A percentile compares a stretch with the other conserved stretches of the same genome.
phyloP scores from a whole-genome alignment of 1,284 basidiomycete genomes.

The Marasmius fiardii region DNA sequence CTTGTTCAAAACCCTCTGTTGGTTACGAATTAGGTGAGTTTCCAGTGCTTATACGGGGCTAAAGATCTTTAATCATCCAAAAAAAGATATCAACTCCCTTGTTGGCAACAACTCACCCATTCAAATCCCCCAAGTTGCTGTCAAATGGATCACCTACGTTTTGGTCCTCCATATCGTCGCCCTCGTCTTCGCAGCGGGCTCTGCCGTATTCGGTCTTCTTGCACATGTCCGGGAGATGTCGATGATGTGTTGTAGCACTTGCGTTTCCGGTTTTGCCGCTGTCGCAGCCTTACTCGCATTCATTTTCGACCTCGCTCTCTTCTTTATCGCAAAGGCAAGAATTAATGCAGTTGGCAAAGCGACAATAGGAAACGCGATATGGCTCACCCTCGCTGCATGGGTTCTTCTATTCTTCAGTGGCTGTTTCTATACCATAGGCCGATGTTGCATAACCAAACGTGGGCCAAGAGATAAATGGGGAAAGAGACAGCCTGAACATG shows the following conservation, averaged over 20 bases:
- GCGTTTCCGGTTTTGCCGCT: constrained; percentile 76
- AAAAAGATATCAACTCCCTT: constrained; percentile 82
- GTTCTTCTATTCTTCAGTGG: constrained; percentile 80
- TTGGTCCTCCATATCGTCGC: constrained; percentile 87
- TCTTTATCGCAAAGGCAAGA: constrained; percentile 78
- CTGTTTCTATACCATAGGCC: constrained; percentile 78
- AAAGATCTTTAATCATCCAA: too few species aligned
- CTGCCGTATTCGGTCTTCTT: constrained; percentile 76
- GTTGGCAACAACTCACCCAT: constrained; percentile 62
- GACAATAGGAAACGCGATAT: constrained; percentile 74
- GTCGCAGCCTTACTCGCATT: constrained; percentile 74
- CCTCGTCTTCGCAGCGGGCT: constrained; percentile 65
- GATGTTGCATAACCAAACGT: constrained; percentile 68
- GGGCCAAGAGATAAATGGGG: constrained; percentile 41
- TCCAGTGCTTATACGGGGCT: too few species aligned
- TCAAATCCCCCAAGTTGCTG: constrained; percentile 73
- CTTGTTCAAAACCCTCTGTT: constrained; percentile 73
- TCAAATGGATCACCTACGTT: constrained; percentile 89
- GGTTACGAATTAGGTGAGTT: constrained; percentile 84
- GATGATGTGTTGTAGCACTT: constrained; percentile 82
- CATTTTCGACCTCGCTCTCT: constrained; percentile 83
- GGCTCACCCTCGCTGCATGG: constrained; percentile 86
- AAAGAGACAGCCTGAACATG: constrained; percentile 21
- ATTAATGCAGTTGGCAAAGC: constrained; percentile 76
- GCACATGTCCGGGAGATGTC: constrained; percentile 84